Percentiles rank a stretch among this genome's conserved stretches.
These are phyloP conservation scores for Fusarium clavum DNA, from an alignment of 2,329 filamentous ascomycete genomes.

Conservation along the genomic window DNA sequence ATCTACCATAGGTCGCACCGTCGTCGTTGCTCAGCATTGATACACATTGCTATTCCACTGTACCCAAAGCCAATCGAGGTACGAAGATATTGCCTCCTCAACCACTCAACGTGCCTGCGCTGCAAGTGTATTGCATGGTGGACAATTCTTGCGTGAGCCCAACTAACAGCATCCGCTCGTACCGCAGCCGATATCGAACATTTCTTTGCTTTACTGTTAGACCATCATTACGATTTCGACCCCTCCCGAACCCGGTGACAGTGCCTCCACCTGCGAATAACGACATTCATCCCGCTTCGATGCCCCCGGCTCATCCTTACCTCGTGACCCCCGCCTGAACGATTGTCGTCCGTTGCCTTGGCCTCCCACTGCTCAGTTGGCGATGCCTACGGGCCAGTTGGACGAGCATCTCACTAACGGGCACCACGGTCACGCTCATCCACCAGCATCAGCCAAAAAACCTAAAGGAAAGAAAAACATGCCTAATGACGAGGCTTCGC, in stretches of 20 bases:
- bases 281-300: constrained; percentile 39
- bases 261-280: constrained; percentile 24
- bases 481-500: constrained; percentile 89
- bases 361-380: constrained; percentile 36
- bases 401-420: constrained; percentile 58
- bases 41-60: constrained; percentile 33
- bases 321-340: constrained; percentile 41
- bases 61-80: constrained; percentile 25
- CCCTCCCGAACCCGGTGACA: constrained; percentile 25
- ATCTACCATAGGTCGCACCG: constrained; percentile 26
- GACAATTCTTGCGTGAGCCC: constrained; percentile 36
- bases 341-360: constrained; percentile 28
- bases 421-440: constrained; percentile 54
- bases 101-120: constrained; percentile 26
- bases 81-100: constrained; percentile 35
- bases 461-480: constrained; percentile 85
- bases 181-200: constrained; percentile 27
- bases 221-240: constrained; percentile 17
- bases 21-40: constrained; percentile 25
- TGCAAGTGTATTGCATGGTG: constrained; percentile 27
- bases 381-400: constrained; percentile 56
- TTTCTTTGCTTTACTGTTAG: constrained; percentile 17
- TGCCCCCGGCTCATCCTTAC: constrained; percentile 35
- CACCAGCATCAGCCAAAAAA: constrained; percentile 70
- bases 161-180: constrained; percentile 35